A percentile compares a stretch with the other conserved stretches of the same genome.
These are phyloP conservation scores for Cyphellophora europaea DNA, from an alignment of 2,329 filamentous ascomycete genomes.

Conservation along the genomic window DNA sequence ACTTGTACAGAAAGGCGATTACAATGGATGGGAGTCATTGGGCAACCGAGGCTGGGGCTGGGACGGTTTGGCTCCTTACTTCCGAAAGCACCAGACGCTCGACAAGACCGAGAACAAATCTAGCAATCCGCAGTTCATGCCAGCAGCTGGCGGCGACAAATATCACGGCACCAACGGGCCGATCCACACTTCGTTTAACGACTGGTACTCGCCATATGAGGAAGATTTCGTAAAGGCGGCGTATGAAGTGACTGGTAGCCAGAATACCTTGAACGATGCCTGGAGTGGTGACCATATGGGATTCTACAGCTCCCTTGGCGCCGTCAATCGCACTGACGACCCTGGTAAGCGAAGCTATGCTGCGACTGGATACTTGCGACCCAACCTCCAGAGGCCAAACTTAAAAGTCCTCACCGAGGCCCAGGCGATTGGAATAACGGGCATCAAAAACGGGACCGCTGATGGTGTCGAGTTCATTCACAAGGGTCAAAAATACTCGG, in stretches of 20 bases:
- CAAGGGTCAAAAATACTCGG: conserved; percentile 25
- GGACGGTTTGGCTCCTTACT: conserved; percentile 14
- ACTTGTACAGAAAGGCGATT: conserved; percentile 22
- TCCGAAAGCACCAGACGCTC: conserved; percentile 22
- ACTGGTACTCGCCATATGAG: conserved; percentile 28
- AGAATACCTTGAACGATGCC: conserved; percentile 16
- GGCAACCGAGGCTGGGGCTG: conserved; percentile 29
- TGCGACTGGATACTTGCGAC: conserved; percentile 28
- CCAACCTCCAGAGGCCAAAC: conserved; percentile 30
- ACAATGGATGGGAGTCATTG: conserved; percentile 28
- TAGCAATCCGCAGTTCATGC: conserved; percentile 22
- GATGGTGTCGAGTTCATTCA: conserved; percentile 35
- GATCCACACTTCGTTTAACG: conserved; percentile 20
- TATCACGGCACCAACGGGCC: conserved; percentile 19
- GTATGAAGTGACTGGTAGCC: conserved; percentile 22
- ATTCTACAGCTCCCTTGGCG: conserved; percentile 14
- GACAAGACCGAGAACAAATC: conserved; percentile 15
- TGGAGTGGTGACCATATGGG: conserved; percentile 15
- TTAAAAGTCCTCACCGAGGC: conserved; percentile 37
- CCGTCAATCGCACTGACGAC: conserved; percentile 12
- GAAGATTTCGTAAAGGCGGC: conserved; percentile 26
- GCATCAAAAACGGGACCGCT: conserved; percentile 20
- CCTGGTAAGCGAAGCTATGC: conserved; percentile 29
- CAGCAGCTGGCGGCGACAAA: conserved; percentile 11
- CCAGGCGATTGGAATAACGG: conserved; percentile 26